Conservation (phyloP, 176 grass and related monocot genomes). For the Musa schizocarpa region DNA sequence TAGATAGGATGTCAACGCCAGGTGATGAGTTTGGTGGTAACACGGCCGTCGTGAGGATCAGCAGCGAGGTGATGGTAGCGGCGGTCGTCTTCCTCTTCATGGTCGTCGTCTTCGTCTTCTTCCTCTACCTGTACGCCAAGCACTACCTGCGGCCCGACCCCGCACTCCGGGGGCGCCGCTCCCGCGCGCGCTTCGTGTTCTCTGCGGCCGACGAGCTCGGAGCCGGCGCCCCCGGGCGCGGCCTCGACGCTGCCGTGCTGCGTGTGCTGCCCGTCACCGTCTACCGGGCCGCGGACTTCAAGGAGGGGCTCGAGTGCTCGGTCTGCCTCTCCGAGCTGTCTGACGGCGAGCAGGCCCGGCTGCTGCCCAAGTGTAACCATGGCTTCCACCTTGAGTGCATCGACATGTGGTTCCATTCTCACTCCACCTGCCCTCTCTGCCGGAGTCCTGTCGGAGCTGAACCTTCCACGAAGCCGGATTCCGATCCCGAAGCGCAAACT, state of each 20-base stretch:
- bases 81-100: conserved; percentile 22
- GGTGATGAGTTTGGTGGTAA: not conserved
- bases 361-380: conserved; percentile 81
- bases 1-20: not conserved
- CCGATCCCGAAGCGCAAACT: not conserved
- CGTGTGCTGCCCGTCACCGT: conserved; percentile 3
- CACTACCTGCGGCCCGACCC: not conserved
- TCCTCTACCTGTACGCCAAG: conserved; percentile 18
- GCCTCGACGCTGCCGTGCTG: conserved; percentile 9
- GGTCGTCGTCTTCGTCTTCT: conserved; percentile 13
- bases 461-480: not conserved
- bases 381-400: conserved; percentile 81
- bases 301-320: conserved; percentile 16
- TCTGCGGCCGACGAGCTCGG: not conserved
- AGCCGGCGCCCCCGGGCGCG: not conserved
- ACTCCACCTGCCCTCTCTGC: conserved; percentile 21
- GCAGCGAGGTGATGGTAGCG: conserved; percentile 8
- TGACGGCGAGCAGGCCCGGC: conserved; percentile 18
- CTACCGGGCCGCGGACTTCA: conserved; percentile 12
- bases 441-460: not conserved
- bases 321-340: conserved; percentile 20
- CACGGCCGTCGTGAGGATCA: not conserved
- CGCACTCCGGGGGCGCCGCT: not conserved
- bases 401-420: conserved; percentile 24
- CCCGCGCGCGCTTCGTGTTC: conserved; percentile 12